These are phyloP conservation scores for Hemileccinum rubropunctum DNA, from an alignment of 768 basidiomycete genomes.

Conservation along the genomic window DNA sequence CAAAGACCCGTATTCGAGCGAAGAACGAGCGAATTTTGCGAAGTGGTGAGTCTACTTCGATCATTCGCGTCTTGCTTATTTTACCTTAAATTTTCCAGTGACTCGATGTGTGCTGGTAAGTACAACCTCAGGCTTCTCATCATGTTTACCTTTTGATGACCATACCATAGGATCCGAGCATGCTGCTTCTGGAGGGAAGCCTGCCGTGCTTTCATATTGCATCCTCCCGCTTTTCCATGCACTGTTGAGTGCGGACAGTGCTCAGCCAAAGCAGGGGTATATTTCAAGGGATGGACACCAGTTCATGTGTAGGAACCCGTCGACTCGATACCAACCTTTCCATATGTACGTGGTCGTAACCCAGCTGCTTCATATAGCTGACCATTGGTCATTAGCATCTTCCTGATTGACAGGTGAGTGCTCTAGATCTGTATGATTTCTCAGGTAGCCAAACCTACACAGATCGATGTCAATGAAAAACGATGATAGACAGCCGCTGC, in stretches of 20 bases:
- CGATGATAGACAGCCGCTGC: conserved; percentile 40
- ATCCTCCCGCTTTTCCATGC: conserved; percentile 53
- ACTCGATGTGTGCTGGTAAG: conserved; percentile 51
- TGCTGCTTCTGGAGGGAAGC: conserved; percentile 31
- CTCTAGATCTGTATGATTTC: background rate
- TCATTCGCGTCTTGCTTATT: background rate
- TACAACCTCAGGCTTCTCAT: background rate
- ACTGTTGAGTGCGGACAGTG: conserved; percentile 20
- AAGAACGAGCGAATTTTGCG: conserved; percentile 50
- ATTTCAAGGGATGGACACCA: conserved; percentile 55
- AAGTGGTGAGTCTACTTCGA: conserved; percentile 42
- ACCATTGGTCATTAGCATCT: conserved; percentile 9
- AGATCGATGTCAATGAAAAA: conserved; percentile 52
- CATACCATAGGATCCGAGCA: conserved; percentile 48
- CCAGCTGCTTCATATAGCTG: background rate
- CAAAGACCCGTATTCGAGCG: conserved; percentile 60
- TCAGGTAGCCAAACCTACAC: background rate
- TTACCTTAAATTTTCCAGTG: conserved; percentile 30
- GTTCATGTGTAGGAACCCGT: conserved; percentile 53
- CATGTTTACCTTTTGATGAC: background rate
- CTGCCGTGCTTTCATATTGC: conserved; percentile 51
- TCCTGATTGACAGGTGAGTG: conserved; percentile 20
- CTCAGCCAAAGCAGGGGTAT: conserved; percentile 37
- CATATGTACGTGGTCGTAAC: conserved; percentile 48
- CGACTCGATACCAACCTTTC: conserved; percentile 46